These are phyloP conservation scores for Teunomyces aglyptinius DNA, from an alignment of 805 yeast genomes.

Conservation along the genomic window DNA sequence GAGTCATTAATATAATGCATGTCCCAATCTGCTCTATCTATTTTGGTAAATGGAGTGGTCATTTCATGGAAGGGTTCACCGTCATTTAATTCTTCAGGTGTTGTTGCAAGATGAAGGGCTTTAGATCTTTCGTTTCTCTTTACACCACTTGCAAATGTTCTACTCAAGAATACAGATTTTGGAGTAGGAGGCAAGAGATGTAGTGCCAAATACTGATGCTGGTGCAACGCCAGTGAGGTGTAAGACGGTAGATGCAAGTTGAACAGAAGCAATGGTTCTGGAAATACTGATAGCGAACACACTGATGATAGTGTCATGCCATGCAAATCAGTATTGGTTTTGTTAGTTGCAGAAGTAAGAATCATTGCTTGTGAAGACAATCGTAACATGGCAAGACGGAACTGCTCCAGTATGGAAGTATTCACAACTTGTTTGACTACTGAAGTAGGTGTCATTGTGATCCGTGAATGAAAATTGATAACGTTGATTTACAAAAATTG, in stretches of 20 bases:
- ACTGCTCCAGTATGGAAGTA: constrained; percentile 9
- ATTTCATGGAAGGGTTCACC: constrained; percentile 42
- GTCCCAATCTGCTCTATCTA: constrained; percentile 26
- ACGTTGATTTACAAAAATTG: background rate
- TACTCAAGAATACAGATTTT: constrained; percentile 56
- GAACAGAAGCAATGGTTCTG: constrained; percentile 78
- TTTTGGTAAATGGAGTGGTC: constrained; percentile 55
- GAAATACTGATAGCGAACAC: constrained; percentile 74
- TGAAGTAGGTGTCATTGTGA: background rate
- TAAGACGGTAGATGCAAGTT: constrained; percentile 84
- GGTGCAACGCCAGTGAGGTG: constrained; percentile 67
- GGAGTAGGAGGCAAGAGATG: constrained; percentile 68
- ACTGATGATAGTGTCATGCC: constrained; percentile 90
- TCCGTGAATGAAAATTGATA: background rate
- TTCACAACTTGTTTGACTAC: background rate
- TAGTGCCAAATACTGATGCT: constrained; percentile 59
- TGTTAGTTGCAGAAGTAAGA: constrained; percentile 33
- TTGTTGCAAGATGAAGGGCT: constrained; percentile 25
- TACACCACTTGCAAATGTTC: constrained; percentile 58
- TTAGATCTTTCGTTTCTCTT: constrained; percentile 42
- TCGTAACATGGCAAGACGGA: constrained; percentile 35
- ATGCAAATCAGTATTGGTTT: constrained; percentile 31
- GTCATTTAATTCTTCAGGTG: constrained; percentile 23
- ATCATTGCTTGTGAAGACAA: constrained; percentile 44
- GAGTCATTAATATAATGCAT: constrained; percentile 18